A percentile compares a stretch with the other conserved stretches of the same genome.
Conservation (phyloP, 441 rosid genomes). For the Bocquillonia castaneifolia region DNA sequence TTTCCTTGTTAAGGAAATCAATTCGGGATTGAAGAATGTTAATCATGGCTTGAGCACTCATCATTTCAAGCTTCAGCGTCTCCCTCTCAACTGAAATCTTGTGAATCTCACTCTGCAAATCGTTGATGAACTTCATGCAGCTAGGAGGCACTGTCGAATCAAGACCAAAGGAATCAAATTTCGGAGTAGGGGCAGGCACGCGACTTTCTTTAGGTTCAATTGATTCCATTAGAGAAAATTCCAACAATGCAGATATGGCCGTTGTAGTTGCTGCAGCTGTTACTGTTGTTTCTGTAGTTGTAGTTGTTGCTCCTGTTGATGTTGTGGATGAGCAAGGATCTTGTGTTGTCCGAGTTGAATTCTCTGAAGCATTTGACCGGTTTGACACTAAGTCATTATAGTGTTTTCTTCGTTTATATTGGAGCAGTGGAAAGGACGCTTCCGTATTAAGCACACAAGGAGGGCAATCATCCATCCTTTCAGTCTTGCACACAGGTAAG, state of each 20-base stretch:
- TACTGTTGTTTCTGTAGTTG: conserved; percentile 25
- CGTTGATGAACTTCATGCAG: conserved; percentile 49
- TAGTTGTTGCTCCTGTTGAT: conserved; percentile 43
- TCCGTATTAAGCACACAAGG: conserved; percentile 54
- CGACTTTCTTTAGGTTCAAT: conserved; percentile 36
- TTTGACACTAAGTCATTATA: conserved; percentile 43
- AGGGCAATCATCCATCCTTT: conserved; percentile 43
- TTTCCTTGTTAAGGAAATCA: conserved; percentile 58
- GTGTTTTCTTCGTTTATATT: conserved; percentile 65
- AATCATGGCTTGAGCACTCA: conserved; percentile 77
- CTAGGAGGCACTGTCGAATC: conserved; percentile 41
- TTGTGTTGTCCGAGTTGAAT: conserved; percentile 52
- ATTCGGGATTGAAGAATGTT: conserved; percentile 69
- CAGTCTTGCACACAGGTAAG: conserved; percentile 43
- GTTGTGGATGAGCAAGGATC: conserved; percentile 68
- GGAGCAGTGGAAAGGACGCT: conserved; percentile 58
- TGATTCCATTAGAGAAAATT: conserved; percentile 69
- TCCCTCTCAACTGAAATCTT: conserved; percentile 66
- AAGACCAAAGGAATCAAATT: conserved; percentile 31
- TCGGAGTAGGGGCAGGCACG: conserved; percentile 26
- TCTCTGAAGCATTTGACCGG: conserved; percentile 44
- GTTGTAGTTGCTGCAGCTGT: conserved; percentile 52
- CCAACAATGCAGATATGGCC: conserved; percentile 66
- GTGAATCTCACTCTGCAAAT: conserved; percentile 61
- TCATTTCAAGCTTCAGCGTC: conserved; percentile 69